Conservation (phyloP, 139 green algal genomes). For the Bryopsis sp. region DNA sequence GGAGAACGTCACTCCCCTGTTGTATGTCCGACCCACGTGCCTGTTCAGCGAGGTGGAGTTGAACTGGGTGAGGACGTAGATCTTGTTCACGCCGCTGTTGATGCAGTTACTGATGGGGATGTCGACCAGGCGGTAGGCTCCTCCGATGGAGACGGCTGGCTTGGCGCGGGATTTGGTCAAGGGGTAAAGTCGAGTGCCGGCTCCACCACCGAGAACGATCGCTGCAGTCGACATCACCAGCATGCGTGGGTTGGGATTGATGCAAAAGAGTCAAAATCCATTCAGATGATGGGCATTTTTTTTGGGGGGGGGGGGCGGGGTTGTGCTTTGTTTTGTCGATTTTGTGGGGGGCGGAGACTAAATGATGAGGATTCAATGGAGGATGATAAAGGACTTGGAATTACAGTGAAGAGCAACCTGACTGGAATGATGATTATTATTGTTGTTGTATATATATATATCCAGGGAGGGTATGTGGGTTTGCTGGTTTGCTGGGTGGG, state of each 20-base stretch:
- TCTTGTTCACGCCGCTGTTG: slow-evolving; percentile 92
- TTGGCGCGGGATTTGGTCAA: slow-evolving; percentile 88
- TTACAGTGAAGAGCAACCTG: background rate
- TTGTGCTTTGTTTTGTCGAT: no score
- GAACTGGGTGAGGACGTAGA: slow-evolving; percentile 95
- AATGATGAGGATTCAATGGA: background rate
- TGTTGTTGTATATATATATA: no score
- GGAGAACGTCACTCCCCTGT: slow-evolving; percentile 35
- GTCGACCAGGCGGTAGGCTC: slow-evolving; percentile 97
- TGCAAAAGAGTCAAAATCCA: slow-evolving; percentile 4
- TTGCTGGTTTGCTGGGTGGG: no score
- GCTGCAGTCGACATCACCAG: slow-evolving; percentile 45
- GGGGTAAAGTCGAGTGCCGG: slow-evolving; percentile 83
- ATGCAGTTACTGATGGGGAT: slow-evolving; percentile 98
- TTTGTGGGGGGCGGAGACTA: no score
- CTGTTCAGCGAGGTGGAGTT: slow-evolving; percentile 98
- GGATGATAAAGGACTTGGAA: background rate
- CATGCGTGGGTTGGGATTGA: background rate
- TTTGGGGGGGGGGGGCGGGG: background rate
- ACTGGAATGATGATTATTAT: no score
- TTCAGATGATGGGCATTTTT: background rate
- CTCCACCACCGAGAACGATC: slow-evolving; percentile 87
- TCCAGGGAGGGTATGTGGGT: no score
- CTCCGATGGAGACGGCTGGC: slow-evolving; percentile 95
- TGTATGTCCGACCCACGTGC: slow-evolving; percentile 93